Evolutionary conservation across 768 basidiomycete species (phyloP), one percentile per base, ranked within the genome.

Genomic region (Agrocybe pediades): DNA sequence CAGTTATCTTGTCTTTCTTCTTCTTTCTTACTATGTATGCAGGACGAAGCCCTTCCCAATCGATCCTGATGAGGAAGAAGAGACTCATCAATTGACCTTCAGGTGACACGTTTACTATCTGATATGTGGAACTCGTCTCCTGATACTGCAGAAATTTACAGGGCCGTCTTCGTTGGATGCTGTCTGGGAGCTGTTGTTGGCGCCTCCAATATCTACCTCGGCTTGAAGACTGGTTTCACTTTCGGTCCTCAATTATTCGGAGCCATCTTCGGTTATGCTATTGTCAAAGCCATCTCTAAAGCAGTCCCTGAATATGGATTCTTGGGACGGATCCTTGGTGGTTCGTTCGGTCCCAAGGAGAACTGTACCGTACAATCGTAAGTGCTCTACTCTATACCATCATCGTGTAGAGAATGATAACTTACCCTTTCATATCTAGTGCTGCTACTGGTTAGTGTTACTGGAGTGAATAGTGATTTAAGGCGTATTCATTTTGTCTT

Each of bases 201-300:
- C 43, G 81, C 85, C 11, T 82, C 81, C 44, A 84, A 85, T 65
- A 81, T 88, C 54, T 86, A 88, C 65, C 80, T 86, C 19, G 83
- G 86, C 33, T 66, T 87, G 53, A 86, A 87, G 70, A 86, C 85
- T 1, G 85, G 85, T 20, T 85, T 84, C 64, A 84, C 82, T 2
- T 85, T 86, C 64, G 85, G 84, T 25, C 79, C 83, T 25, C 81
- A 82, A 51, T 69, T 84, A 7, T 86, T 86, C 55, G 84, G 83
- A 55, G 80, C 81, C 29, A 83, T 83, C 56, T 82, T 83, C 58
- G 82, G 82, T 44, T 84, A 79, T 59, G 82, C 82, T 21, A 85
- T 85, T 57, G 68, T 86, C 49, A 83, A 86, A 57, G 77, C 83
- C 1, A 48, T 85, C 21, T 79, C 81, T 17, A 80, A 68, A 49